Evolutionary conservation across 1,284 basidiomycete genomes (phyloP), one percentile per base, ranked within the genome.

Genomic region (Coniferiporia weirii): DNA sequence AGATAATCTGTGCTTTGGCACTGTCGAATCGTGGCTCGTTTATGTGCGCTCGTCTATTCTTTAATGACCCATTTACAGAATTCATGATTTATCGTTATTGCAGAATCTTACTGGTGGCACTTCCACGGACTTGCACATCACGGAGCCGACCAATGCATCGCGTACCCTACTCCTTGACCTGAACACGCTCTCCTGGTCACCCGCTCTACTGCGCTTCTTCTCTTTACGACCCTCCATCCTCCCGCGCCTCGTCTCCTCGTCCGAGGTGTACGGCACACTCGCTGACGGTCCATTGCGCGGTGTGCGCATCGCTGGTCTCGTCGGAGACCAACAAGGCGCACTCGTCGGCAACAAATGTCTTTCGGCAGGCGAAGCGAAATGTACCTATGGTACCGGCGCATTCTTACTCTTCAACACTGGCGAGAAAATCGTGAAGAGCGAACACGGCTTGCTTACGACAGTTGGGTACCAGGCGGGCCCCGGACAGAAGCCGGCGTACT

Each of bases 321-420:
- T 96, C 12, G 96, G 96, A 34, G 96, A 99, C 72, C 96, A 99
- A 76, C 96, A 98, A 73, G 95, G 91, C 15, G 96, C 96, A 9
- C 78, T 99, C 20, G 86, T 98, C 53, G 96, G 97, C 0, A 98
- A 99, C 79, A 98, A 98, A 72, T 98, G 95, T 68, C 72, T 98
- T 57, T 76, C 71, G 52, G 76, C 81, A 63, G 94, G 94, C 22
- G 89, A 95, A 70, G 93, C 93, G 2, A 97, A 97, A 75, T 95
- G 93, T 72, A 97, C 94, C 1, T 97, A 95, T 67, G 95, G 95
- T 19, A 99, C 96, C 0, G 96, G 96, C 46, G 93, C 93, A 27
- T 99, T 99, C 79, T 77, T 98, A 63, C 78, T 99, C 32, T 98
- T 98, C 81, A 89, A 89, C 73, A 98, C 96, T 0, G 97, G 96